Evolutionary conservation across 768 basidiomycete genomes (phyloP).

Genomic region (Trichaptum fuscoviolaceum): DNA sequence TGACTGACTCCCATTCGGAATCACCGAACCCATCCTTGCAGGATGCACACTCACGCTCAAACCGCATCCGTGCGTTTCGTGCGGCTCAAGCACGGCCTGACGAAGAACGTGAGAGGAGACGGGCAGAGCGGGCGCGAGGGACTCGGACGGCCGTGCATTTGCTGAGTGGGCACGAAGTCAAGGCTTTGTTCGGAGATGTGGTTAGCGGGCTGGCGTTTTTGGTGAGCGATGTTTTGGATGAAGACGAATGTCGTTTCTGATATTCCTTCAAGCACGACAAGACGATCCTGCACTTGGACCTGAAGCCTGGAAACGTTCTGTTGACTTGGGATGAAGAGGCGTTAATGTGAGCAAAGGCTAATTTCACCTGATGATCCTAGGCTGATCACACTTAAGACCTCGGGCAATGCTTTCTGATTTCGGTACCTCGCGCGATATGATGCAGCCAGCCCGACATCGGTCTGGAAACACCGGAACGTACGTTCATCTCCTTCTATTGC

Average conservation of each 20-base stretch:
- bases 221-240: slow-evolving; percentile 38
- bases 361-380: slow-evolving; percentile 3
- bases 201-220: slow-evolving; percentile 84
- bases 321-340: slow-evolving; percentile 86
- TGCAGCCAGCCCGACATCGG: slow-evolving; percentile 58
- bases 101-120: slow-evolving; percentile 56
- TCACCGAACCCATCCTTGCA: slow-evolving; percentile 24
- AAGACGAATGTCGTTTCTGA: neutral
- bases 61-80: slow-evolving; percentile 72
- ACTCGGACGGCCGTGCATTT: slow-evolving; percentile 76
- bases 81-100: slow-evolving; percentile 61
- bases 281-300: slow-evolving; percentile 86
- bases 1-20: slow-evolving; percentile 34
- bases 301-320: slow-evolving; percentile 92
- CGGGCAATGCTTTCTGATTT: slow-evolving; percentile 95
- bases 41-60: slow-evolving; percentile 53
- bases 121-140: slow-evolving; percentile 33
- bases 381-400: slow-evolving; percentile 45
- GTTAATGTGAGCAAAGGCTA: slow-evolving; percentile 52
- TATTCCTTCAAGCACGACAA: slow-evolving; percentile 58
- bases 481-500: slow-evolving; percentile 24
- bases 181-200: slow-evolving; percentile 77
- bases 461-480: slow-evolving; percentile 96
- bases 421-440: slow-evolving; percentile 90
- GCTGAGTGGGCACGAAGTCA: slow-evolving; percentile 79